Conservation (phyloP, 2,329 filamentous ascomycete species). For the Calonectria leucothoes region DNA sequence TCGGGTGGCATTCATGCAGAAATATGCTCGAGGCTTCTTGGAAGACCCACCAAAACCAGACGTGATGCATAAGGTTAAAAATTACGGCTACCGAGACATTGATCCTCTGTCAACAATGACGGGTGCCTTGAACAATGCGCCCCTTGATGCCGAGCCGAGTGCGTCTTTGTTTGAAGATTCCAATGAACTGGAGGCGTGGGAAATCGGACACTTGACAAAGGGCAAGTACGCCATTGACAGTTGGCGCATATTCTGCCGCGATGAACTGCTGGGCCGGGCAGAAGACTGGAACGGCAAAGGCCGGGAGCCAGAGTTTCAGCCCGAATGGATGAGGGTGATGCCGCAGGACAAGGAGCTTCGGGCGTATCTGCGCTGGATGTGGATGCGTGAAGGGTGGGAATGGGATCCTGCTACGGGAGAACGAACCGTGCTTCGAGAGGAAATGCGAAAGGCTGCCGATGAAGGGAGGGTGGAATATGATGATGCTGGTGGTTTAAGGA, state of each 20-base stretch:
- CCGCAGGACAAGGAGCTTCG: conserved; percentile 90
- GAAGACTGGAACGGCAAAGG: conserved; percentile 73
- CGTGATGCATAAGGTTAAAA: conserved; percentile 64
- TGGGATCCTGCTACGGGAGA: conserved; percentile 83
- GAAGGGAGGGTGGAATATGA: conserved; percentile 69
- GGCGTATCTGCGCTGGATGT: conserved; percentile 90
- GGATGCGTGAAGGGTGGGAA: conserved; percentile 85
- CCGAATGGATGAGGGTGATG: conserved; percentile 90
- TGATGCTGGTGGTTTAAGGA: conserved; percentile 58
- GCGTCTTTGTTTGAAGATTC: conserved; percentile 11
- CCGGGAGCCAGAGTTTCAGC: conserved; percentile 70
- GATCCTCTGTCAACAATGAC: conserved; percentile 23
- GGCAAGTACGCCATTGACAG: conserved; percentile 88
- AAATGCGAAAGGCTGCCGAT: conserved; percentile 67
- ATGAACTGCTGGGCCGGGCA: conserved; percentile 75
- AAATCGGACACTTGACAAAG: conserved; percentile 86
- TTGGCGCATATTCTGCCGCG: conserved; percentile 94
- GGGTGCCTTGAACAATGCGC: background rate
- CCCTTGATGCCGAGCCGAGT: background rate
- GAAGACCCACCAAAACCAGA: conserved; percentile 69
- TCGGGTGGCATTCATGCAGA: conserved; percentile 75
- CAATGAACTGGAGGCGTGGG: conserved; percentile 68
- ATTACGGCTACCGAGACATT: conserved; percentile 56
- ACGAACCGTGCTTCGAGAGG: conserved; percentile 62
- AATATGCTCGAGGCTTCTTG: conserved; percentile 77